phyloP scores from a whole-genome alignment of 2,329 filamentous ascomycete genomes.

The Apiospora phragmitis region DNA sequence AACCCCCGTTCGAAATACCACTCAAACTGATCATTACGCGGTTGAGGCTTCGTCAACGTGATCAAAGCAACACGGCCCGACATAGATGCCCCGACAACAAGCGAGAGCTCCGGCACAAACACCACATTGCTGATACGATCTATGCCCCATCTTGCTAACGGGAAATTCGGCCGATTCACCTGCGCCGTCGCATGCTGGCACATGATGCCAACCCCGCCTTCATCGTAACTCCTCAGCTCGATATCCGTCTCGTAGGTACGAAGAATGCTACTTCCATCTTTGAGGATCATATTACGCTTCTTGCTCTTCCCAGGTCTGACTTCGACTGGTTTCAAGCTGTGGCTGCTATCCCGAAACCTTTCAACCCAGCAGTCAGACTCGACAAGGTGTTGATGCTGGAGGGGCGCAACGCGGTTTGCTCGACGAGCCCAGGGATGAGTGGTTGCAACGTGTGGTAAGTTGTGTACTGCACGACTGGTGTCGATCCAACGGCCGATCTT shows the following conservation, averaged over 20 bases:
- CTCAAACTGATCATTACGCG: constrained; percentile 20
- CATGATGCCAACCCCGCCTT: constrained; percentile 32
- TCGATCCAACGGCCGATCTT: constrained; percentile 28
- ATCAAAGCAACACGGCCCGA: constrained; percentile 65
- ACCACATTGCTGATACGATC: constrained; percentile 63
- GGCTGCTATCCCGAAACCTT: not conserved
- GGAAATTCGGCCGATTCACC: constrained; percentile 17
- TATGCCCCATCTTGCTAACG: constrained; percentile 18
- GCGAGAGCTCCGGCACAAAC: constrained; percentile 68
- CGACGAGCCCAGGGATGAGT: constrained; percentile 26
- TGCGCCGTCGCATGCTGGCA: constrained; percentile 31
- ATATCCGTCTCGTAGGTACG: constrained; percentile 51
- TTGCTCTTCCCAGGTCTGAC: not conserved
- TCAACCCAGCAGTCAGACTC: constrained; percentile 13
- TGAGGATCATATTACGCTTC: constrained; percentile 9
- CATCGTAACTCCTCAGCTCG: constrained; percentile 41
- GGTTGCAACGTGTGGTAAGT: constrained; percentile 26
- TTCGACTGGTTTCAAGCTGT: not conserved
- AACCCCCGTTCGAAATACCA: constrained; percentile 42
- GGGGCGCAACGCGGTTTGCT: not conserved
- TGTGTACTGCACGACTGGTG: constrained; percentile 21
- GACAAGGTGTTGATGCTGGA: not conserved
- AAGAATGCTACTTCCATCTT: constrained; percentile 36
- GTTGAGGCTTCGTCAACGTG: constrained; percentile 52
- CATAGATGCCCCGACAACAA: constrained; percentile 68